Conservation (phyloP, 257 asterid species). For the Craterostigma plantagineum region DNA sequence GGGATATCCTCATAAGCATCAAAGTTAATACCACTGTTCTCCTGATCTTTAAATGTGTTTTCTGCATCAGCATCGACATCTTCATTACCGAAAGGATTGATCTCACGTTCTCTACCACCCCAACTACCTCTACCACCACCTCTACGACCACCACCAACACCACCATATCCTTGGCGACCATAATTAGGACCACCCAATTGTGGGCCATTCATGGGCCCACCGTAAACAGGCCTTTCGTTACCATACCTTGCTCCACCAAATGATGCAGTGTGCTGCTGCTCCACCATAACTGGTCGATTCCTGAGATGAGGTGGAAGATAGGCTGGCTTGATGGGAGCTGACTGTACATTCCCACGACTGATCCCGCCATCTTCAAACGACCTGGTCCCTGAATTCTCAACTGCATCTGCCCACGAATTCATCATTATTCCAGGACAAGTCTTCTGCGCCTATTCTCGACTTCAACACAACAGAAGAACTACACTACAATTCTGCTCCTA, state of each 20-base stretch:
- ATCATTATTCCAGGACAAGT: constrained; percentile 15
- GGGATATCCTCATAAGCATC: constrained; percentile 92
- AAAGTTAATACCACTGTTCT: constrained; percentile 61
- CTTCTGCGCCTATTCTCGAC: neutral
- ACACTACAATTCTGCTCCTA: no score
- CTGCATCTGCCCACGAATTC: constrained; percentile 55
- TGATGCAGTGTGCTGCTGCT: constrained; percentile 21
- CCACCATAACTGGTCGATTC: constrained; percentile 24
- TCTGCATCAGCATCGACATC: constrained; percentile 28
- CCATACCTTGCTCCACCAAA: constrained; percentile 25
- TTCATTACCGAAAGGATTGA: constrained; percentile 66
- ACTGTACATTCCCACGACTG: constrained; percentile 16
- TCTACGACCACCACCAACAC: constrained; percentile 12
- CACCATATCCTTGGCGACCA: constrained; percentile 30
- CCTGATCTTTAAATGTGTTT: constrained; percentile 27
- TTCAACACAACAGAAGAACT: neutral
- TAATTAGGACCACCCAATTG: constrained; percentile 28
- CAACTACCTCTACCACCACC: constrained; percentile 28
- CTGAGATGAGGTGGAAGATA: constrained; percentile 59
- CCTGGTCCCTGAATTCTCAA: constrained; percentile 28
- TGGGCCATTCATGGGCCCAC: constrained; percentile 22
- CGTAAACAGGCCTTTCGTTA: constrained; percentile 23
- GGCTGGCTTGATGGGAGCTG: constrained; percentile 25
- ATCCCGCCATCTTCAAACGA: constrained; percentile 21
- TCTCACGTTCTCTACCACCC: constrained; percentile 50